phyloP scores from a whole-genome alignment of 2,329 filamentous ascomycete species.

The Exophiala alcalophila region DNA sequence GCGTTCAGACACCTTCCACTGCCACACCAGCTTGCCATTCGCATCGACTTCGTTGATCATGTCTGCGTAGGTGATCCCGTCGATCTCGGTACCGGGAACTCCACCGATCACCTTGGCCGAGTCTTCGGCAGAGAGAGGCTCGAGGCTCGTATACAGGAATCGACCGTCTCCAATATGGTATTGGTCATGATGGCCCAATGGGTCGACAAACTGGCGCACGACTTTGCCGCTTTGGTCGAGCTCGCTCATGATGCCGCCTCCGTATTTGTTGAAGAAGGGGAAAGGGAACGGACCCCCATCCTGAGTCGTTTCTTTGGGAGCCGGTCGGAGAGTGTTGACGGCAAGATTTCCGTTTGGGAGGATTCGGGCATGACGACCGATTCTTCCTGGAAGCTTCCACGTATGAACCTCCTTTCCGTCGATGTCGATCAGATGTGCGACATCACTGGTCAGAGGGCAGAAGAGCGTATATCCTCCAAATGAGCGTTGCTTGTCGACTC shows the following conservation, averaged over 20 bases:
- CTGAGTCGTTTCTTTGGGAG: slow-evolving; percentile 1
- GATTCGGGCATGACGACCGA: slow-evolving; percentile 46
- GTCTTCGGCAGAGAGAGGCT: slow-evolving; percentile 39
- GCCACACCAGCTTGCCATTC: slow-evolving; percentile 42
- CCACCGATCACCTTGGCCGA: slow-evolving; percentile 41
- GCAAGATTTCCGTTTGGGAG: slow-evolving; percentile 46
- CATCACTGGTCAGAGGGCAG: slow-evolving; percentile 41
- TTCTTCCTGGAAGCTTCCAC: slow-evolving; percentile 44
- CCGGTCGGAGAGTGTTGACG: slow-evolving; percentile 43
- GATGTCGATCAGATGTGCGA: slow-evolving; percentile 42
- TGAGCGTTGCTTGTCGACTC: slow-evolving; percentile 38
- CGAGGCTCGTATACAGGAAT: slow-evolving; percentile 44
- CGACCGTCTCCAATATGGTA: slow-evolving; percentile 45
- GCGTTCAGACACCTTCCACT: slow-evolving; percentile 45
- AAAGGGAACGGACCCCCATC: slow-evolving; percentile 39
- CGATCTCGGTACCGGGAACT: slow-evolving; percentile 40
- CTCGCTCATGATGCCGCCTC: slow-evolving; percentile 47
- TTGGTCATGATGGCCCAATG: slow-evolving; percentile 47
- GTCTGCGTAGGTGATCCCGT: slow-evolving; percentile 42
- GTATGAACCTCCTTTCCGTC: slow-evolving; percentile 43
- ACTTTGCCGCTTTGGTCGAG: slow-evolving; percentile 40
- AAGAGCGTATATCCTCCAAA: slow-evolving; percentile 45
- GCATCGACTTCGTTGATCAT: slow-evolving; percentile 45
- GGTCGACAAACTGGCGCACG: slow-evolving; percentile 42
- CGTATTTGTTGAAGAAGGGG: slow-evolving; percentile 47